These are phyloP conservation scores for Diaporthe longicolla DNA, from an alignment of 2,329 filamentous ascomycete genomes.

Conservation along the genomic window DNA sequence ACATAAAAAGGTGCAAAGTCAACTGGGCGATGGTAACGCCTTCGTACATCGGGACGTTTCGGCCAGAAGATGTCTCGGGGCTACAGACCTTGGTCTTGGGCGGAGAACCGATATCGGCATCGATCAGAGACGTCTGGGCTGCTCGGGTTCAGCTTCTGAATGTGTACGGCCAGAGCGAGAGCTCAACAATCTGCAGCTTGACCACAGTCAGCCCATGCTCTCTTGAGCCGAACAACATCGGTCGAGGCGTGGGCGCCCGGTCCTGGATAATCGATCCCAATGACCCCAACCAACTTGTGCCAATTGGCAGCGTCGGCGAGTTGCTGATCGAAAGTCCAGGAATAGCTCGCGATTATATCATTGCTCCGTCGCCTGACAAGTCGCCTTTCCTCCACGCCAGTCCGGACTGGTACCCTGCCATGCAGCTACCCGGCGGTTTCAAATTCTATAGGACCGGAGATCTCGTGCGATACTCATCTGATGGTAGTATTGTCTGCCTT, in stretches of 20 bases:
- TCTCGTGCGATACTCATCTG: slow-evolving; percentile 66
- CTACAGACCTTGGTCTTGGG: not conserved
- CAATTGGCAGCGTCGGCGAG: slow-evolving; percentile 65
- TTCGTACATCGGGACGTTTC: slow-evolving; percentile 27
- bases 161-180: slow-evolving; percentile 35
- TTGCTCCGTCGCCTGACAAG: not conserved
- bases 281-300: slow-evolving; percentile 61
- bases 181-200: not conserved
- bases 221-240: slow-evolving; percentile 8
- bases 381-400: not conserved
- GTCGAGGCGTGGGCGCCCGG: not conserved
- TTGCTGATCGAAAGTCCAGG: slow-evolving; percentile 69
- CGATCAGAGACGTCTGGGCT: slow-evolving; percentile 57
- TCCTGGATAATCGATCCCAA: slow-evolving; percentile 66
- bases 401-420: not conserved
- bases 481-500: slow-evolving; percentile 67
- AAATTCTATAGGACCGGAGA: slow-evolving; percentile 69
- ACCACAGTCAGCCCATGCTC: not conserved
- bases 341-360: slow-evolving; percentile 59
- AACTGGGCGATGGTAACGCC: slow-evolving; percentile 41
- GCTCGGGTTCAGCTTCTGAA: slow-evolving; percentile 58
- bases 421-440: not conserved
- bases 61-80: slow-evolving; percentile 36
- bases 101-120: slow-evolving; percentile 10
- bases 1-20: slow-evolving; percentile 42